Percentiles rank a stretch among this genome's conserved stretches.
Conservation (phyloP, 371 early-diverging fungal species). For the Mucor saturninus region DNA sequence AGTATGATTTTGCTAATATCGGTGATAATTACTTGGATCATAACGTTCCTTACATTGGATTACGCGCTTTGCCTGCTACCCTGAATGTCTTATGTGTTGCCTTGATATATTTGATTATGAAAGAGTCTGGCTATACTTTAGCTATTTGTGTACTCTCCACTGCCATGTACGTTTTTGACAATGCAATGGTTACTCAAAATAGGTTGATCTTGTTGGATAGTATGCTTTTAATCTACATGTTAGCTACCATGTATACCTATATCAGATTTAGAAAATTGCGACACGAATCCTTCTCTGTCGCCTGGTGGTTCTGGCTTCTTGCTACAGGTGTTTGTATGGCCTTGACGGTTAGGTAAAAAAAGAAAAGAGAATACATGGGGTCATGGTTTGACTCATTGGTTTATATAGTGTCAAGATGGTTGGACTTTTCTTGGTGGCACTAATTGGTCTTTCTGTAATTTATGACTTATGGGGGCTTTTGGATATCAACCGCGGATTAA, state of each 20-base stretch:
- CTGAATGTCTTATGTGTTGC: constrained; percentile 82
- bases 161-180: constrained; percentile 87
- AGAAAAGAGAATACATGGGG: neutral
- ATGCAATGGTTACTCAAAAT: constrained; percentile 89
- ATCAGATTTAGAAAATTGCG: constrained; percentile 85
- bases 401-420: constrained; percentile 92
- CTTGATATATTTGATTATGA: constrained; percentile 84
- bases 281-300: constrained; percentile 57
- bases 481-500: constrained; percentile 79
- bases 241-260: constrained; percentile 81
- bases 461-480: constrained; percentile 91
- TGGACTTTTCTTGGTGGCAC: constrained; percentile 85
- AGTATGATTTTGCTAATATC: constrained; percentile 92
- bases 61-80: constrained; percentile 82
- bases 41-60: constrained; percentile 88
- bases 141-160: constrained; percentile 79
- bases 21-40: constrained; percentile 88
- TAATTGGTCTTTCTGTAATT: constrained; percentile 87
- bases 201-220: constrained; percentile 93
- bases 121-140: constrained; percentile 84
- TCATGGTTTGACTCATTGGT: neutral
- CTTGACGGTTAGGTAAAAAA: constrained; percentile 16
- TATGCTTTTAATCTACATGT: constrained; percentile 84
- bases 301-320: constrained; percentile 77
- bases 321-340: constrained; percentile 77